Conservation (phyloP, 192 early-diverging fungal species). For the Phycomyces blakesleeanus region DNA sequence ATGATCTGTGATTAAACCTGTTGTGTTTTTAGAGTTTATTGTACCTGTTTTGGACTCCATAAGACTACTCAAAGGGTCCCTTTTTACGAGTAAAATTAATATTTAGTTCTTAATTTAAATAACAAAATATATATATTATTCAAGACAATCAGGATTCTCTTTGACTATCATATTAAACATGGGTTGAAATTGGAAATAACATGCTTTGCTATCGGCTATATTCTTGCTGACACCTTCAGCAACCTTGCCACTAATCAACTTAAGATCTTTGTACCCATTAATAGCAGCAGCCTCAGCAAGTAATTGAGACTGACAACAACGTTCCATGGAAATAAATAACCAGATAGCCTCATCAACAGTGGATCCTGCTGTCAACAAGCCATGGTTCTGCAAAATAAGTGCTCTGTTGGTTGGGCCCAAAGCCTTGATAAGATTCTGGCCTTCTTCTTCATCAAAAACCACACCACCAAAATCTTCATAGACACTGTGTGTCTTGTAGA, state of each 20-base stretch:
- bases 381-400: slow-evolving; percentile 58
- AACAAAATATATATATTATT: background rate
- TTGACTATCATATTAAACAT: slow-evolving; percentile 18
- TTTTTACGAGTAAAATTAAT: no score
- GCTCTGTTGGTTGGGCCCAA: slow-evolving; percentile 48
- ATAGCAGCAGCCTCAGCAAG: slow-evolving; percentile 44
- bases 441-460: slow-evolving; percentile 54
- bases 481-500: slow-evolving; percentile 50
- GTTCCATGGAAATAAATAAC: slow-evolving; percentile 54
- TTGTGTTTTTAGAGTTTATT: no score
- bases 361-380: slow-evolving; percentile 50
- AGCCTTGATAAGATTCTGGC: slow-evolving; percentile 43
- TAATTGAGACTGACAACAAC: slow-evolving; percentile 52
- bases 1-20: no score
- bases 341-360: slow-evolving; percentile 54
- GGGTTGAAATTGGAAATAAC: slow-evolving; percentile 28
- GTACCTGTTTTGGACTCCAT: no score
- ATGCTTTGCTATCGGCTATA: slow-evolving; percentile 16
- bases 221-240: slow-evolving; percentile 15
- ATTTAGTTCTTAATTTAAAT: no score
- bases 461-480: slow-evolving; percentile 55
- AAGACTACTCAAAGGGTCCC: no score
- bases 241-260: slow-evolving; percentile 22
- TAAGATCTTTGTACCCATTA: slow-evolving; percentile 26
- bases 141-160: slow-evolving; percentile 17